Evolutionary conservation across 208 protist species (phyloP).

Genomic region (Lotmaria passim): DNA sequence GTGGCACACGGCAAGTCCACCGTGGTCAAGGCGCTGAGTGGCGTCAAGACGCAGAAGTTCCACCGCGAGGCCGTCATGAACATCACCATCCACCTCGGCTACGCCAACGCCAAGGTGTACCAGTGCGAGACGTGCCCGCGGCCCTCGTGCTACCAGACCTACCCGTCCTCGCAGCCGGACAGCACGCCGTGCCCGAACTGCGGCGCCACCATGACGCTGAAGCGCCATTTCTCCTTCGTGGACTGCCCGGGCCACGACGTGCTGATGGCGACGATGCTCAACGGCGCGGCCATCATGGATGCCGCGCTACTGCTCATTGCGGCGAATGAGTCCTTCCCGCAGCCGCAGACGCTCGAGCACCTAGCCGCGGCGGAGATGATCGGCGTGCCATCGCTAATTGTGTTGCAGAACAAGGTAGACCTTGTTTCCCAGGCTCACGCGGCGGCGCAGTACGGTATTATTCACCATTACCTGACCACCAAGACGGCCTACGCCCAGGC

Average conservation of each 20-base stretch:
- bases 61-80: conserved; percentile 99
- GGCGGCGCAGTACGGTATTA: conserved; percentile 96
- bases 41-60: conserved; percentile 99
- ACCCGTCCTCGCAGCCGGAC: conserved; percentile 91
- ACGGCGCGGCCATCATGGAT: conserved; percentile 99
- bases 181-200: conserved; percentile 76
- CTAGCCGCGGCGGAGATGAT: conserved; percentile 99
- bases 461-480: conserved; percentile 88
- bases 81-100: conserved; percentile 99
- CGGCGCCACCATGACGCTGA: conserved; percentile 70
- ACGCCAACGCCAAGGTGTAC: conserved; percentile 99
- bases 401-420: conserved; percentile 99
- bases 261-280: conserved; percentile 99
- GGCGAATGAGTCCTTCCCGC: conserved; percentile 98
- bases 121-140: conserved; percentile 84
- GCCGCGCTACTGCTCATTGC: conserved; percentile 99
- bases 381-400: conserved; percentile 98
- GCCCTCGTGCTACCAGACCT: conserved; percentile 95
- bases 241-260: conserved; percentile 99
- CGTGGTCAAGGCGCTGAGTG: conserved; percentile 99
- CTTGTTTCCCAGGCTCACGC: conserved; percentile 96
- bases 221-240: conserved; percentile 98
- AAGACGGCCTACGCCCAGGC: conserved; percentile 85
- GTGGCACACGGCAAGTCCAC: conserved; percentile 99
- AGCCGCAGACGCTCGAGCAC: conserved; percentile 95